Conservation (phyloP, 1,284 basidiomycete species). For the Sutorius eximius region DNA sequence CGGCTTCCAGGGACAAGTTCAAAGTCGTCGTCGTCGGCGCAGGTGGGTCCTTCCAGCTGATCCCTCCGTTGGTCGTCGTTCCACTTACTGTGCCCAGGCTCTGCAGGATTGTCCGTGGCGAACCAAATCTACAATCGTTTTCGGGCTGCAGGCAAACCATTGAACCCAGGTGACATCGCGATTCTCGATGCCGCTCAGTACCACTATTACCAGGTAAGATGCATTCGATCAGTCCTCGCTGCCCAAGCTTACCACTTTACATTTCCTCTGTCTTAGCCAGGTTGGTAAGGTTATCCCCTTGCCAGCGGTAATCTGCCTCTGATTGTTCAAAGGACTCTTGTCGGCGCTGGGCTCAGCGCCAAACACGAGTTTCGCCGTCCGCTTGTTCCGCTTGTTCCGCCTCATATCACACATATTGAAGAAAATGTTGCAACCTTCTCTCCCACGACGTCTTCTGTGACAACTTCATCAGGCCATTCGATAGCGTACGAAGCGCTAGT, state of each 20-base stretch:
- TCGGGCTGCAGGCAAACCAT: conserved; percentile 61
- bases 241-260: conserved; percentile 9
- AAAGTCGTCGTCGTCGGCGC: conserved; percentile 67
- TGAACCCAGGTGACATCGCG: conserved; percentile 77
- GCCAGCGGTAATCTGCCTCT: neutral
- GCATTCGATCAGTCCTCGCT: neutral
- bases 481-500: conserved; percentile 87
- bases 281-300: conserved; percentile 53
- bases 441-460: conserved; percentile 75
- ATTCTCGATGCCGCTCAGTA: conserved; percentile 77
- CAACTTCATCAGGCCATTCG: conserved; percentile 66
- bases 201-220: conserved; percentile 74
- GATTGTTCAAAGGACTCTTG: conserved; percentile 73
- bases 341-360: conserved; percentile 81
- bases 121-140: conserved; percentile 85
- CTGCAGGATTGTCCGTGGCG: conserved; percentile 75
- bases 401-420: conserved; percentile 72
- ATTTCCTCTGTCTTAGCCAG: conserved; percentile 55
- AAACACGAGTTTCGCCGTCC: conserved; percentile 68
- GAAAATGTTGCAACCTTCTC: conserved; percentile 77
- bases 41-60: conserved; percentile 43
- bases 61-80: neutral
- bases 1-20: conserved; percentile 48
- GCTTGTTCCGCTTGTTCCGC: conserved; percentile 69
- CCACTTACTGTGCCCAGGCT: conserved; percentile 46